Percentiles rank a stretch among this genome's conserved stretches.
phyloP scores from a whole-genome alignment of 2,329 filamentous ascomycete species.

The Pseudocercospora vitis region DNA sequence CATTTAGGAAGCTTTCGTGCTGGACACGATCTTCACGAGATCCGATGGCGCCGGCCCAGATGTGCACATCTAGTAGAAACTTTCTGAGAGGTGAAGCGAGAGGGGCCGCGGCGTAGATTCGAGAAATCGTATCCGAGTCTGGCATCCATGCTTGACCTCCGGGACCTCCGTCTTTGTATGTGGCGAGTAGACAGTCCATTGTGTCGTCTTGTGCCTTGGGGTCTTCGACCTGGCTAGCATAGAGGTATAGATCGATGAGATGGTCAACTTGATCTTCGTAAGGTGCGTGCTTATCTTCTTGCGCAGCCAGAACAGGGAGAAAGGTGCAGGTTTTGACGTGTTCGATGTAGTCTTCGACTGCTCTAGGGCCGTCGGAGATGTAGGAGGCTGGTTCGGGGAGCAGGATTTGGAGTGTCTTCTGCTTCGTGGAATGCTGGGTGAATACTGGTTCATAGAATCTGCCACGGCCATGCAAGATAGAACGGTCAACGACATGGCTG shows the following conservation, averaged over 20 bases:
- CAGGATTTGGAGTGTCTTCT: neutral
- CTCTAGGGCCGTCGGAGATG: neutral
- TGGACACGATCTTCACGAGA: neutral
- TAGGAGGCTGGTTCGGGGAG: neutral
- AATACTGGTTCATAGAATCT: neutral
- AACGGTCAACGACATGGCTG: neutral
- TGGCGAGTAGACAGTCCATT: constrained; percentile 4
- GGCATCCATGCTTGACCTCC: neutral
- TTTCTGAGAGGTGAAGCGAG: neutral
- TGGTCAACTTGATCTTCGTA: constrained; percentile 5
- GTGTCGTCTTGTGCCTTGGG: constrained; percentile 3
- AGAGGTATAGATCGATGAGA: constrained; percentile 2
- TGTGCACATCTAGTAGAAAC: neutral
- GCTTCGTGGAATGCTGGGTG: neutral
- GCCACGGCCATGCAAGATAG: neutral
- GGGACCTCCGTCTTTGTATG: neutral
- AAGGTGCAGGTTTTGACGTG: neutral
- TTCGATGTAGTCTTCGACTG: neutral
- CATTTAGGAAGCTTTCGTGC: neutral
- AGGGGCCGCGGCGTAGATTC: neutral
- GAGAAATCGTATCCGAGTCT: neutral
- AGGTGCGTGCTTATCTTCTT: neutral
- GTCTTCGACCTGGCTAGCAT: neutral
- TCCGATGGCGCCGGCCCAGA: neutral
- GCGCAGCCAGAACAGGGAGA: neutral